phyloP scores from a whole-genome alignment of 176 grass and related monocot genomes.

The Chrysopogon serrulatus region DNA sequence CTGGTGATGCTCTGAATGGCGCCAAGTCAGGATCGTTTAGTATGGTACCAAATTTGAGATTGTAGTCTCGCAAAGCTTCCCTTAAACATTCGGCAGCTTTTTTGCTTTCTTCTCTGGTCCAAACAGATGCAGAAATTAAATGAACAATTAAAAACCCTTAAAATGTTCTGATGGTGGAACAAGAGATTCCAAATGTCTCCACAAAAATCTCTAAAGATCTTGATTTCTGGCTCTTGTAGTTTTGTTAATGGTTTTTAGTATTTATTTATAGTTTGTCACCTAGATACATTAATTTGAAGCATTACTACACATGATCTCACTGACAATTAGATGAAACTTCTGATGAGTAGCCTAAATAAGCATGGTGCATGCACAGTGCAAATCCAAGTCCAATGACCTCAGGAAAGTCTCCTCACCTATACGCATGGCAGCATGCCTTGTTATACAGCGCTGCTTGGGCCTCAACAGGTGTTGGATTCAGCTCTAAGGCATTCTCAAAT shows the following conservation, averaged over 20 bases:
- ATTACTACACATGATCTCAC: not conserved
- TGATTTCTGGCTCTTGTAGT: not conserved
- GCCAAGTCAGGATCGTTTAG: constrained; percentile 90
- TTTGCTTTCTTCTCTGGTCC: constrained; percentile 79
- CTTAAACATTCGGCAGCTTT: constrained; percentile 79
- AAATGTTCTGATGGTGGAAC: not conserved
- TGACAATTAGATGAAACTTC: not conserved
- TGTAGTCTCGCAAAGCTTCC: constrained; percentile 77
- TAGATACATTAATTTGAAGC: not conserved
- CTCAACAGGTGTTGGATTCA: constrained; percentile 79
- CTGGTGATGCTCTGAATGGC: constrained; percentile 80
- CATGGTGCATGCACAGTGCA: not conserved
- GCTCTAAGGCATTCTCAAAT: constrained; percentile 74
- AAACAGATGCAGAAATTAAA: constrained; percentile 35
- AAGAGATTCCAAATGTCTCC: not conserved
- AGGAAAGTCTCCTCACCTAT: constrained; percentile 52
- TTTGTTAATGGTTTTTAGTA: not conserved
- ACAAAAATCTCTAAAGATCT: not conserved
- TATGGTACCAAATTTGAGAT: constrained; percentile 94
- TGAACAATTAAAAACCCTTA: not conserved
- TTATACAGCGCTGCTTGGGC: constrained; percentile 93
- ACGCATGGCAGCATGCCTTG: constrained; percentile 97
- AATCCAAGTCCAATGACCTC: not conserved
- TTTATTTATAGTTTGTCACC: not conserved
- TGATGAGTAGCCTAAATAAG: not conserved